These are phyloP conservation scores for Sclerotinia minor DNA, from an alignment of 2,329 filamentous ascomycete genomes.

Conservation along the genomic window DNA sequence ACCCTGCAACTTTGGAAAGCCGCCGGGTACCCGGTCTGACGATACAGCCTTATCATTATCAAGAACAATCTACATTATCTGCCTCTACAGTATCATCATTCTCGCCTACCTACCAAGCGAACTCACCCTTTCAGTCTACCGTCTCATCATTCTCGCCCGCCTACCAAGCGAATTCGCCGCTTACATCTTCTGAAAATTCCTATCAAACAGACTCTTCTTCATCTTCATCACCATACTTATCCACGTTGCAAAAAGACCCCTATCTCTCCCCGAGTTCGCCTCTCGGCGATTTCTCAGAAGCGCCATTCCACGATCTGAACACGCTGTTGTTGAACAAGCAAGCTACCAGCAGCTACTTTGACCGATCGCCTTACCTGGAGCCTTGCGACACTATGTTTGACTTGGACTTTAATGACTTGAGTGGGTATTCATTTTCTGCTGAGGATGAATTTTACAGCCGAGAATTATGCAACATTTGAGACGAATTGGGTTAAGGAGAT, in stretches of 20 bases:
- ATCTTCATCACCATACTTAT: conserved; percentile 1
- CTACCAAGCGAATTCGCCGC: conserved; percentile 3
- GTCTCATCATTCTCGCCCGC: neutral
- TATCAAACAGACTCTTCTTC: neutral
- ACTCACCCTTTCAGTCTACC: neutral
- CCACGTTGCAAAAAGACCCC: neutral
- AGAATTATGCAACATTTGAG: neutral
- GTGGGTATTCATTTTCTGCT: neutral
- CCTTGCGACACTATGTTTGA: neutral
- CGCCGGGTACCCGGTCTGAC: neutral
- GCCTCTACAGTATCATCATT: conserved; percentile 4
- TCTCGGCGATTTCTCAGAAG: neutral
- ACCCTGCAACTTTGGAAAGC: neutral
- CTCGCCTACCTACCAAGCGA: neutral
- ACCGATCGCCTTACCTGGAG: neutral
- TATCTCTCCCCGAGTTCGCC: neutral
- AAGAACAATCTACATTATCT: neutral
- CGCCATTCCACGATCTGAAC: conserved; percentile 1
- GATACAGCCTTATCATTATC: neutral
- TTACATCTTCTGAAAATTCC: conserved; percentile 7
- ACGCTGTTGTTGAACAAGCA: neutral
- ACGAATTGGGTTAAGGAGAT: neutral
- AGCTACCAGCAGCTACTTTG: neutral
- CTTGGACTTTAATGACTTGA: neutral
- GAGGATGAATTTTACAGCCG: conserved; percentile 2